A percentile compares a stretch with the other conserved stretches of the same genome.
These are phyloP conservation scores for Penicillium lividum DNA, from an alignment of 495 filamentous ascomycete species.

Conservation along the genomic window DNA sequence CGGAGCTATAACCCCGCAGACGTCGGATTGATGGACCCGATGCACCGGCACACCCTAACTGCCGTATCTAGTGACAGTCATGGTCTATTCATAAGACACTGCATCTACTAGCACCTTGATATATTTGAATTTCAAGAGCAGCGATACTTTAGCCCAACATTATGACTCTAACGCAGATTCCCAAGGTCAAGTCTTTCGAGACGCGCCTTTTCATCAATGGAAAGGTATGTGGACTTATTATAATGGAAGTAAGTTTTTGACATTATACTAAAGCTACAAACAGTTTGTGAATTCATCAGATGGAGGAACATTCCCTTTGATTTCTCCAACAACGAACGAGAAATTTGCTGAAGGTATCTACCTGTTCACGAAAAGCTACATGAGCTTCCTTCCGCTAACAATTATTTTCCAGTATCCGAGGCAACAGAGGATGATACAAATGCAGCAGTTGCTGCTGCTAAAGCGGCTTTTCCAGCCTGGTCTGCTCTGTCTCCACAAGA, in stretches of 20 bases:
- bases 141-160: too few relatives aligned
- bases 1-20: too few relatives aligned
- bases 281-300: slow-evolving; percentile 28
- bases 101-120: too few relatives aligned
- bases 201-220: slow-evolving; percentile 25
- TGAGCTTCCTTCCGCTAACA: too few relatives aligned
- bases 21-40: too few relatives aligned
- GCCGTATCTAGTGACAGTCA: too few relatives aligned
- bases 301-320: slow-evolving; percentile 16
- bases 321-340: slow-evolving; percentile 16
- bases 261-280: not conserved
- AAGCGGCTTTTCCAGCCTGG: slow-evolving; percentile 63
- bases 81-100: too few relatives aligned
- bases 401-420: slow-evolving; percentile 32
- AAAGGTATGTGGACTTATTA: slow-evolving; percentile 6
- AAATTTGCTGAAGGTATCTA: slow-evolving; percentile 19
- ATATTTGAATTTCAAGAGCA: too few relatives aligned
- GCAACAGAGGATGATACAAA: slow-evolving; percentile 56
- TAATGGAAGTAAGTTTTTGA: not conserved
- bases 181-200: slow-evolving; percentile 23
- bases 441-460: slow-evolving; percentile 59
- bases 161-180: slow-evolving; percentile 12
- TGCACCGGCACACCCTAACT: too few relatives aligned
- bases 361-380: not conserved
- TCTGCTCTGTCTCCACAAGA: slow-evolving; percentile 41